Evolutionary conservation across 805 yeast genomes (phyloP).

Genomic region (Tetrapisispora nanseiensis): DNA sequence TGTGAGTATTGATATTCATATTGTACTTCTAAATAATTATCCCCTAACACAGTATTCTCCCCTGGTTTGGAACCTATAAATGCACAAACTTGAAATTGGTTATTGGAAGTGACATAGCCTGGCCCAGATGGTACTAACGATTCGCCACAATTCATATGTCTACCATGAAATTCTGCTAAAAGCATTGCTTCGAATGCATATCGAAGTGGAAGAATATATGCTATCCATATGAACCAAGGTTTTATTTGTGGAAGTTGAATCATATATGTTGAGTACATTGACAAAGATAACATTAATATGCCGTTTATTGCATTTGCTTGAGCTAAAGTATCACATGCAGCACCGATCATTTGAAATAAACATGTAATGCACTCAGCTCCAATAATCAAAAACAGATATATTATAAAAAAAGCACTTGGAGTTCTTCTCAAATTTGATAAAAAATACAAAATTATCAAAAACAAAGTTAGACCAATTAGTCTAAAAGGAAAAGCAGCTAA

Average conservation of each 20-base stretch:
- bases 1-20: conserved; percentile 47
- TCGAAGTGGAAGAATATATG: conserved; percentile 43
- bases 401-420: conserved; percentile 49
- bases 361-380: conserved; percentile 24
- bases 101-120: conserved; percentile 34
- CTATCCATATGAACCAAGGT: conserved; percentile 60
- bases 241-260: conserved; percentile 50
- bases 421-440: conserved; percentile 41
- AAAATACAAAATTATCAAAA: conserved; percentile 46
- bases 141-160: conserved; percentile 24
- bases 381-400: conserved; percentile 32
- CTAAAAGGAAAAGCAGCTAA: conserved; percentile 58
- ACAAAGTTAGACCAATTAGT: conserved; percentile 35
- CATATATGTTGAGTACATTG: conserved; percentile 52
- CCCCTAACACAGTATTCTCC: conserved; percentile 43
- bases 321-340: conserved; percentile 38
- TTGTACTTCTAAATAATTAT: conserved; percentile 39
- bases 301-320: conserved; percentile 54
- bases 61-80: conserved; percentile 56
- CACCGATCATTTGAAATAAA: conserved; percentile 44
- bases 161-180: conserved; percentile 18
- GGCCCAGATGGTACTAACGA: conserved; percentile 48
- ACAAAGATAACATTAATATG: conserved; percentile 37
- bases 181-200: conserved; percentile 50
- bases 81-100: conserved; percentile 41